Base-by-base conservation (phyloP, 129 eudicot species). In the Tagetes patula region DNA sequence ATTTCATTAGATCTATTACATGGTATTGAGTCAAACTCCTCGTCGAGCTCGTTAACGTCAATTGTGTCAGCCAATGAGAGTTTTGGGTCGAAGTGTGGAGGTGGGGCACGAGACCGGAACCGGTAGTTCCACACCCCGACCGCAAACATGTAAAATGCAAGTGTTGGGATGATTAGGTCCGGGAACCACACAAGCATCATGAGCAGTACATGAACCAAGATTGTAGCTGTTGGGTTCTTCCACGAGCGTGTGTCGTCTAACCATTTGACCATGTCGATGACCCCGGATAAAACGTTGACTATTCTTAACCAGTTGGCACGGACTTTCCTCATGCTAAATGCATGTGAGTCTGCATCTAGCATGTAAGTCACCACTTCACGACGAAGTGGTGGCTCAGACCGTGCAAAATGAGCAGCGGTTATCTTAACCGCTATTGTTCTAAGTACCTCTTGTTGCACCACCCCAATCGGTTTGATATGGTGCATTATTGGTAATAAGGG, bases 131-230 rank as follows among this genome's bases (percentile, higher is more conserved):
- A 94, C 0, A 90, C 84, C 10, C 98, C 98, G 11, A 90, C 71
- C 12, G 53, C 85, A 8, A 94, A 94, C 80, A 88, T 85, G 45
- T 94, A 94, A 77, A 94, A 90, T 0, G 96, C 96, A 31, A 90
- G 14, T 31, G 98, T 84, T 0, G 98, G 98, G 45, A 87, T 64
- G 39, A 90, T 90, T 41, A 94, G 74, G 64, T 94, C 96, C 7
- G 98, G 98, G 74, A 90, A 94, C 98, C 98, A 94, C 9, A 94
- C 96, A 0, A 94, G 85, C 96, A 88, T 88, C 80, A 94, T 86
- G 53, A 90, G 54, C 67, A 94, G 59, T n/a, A 92, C 96, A 65
- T 94, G 96, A 9, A 94, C 96, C n/a, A 94, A 87, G 1, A 90
- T 4, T 0, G 98, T 94, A 3, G 96, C 83, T 0, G 96, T 94